Conservation (phyloP, 139 green algal genomes). For the Chlorella sp. region DNA sequence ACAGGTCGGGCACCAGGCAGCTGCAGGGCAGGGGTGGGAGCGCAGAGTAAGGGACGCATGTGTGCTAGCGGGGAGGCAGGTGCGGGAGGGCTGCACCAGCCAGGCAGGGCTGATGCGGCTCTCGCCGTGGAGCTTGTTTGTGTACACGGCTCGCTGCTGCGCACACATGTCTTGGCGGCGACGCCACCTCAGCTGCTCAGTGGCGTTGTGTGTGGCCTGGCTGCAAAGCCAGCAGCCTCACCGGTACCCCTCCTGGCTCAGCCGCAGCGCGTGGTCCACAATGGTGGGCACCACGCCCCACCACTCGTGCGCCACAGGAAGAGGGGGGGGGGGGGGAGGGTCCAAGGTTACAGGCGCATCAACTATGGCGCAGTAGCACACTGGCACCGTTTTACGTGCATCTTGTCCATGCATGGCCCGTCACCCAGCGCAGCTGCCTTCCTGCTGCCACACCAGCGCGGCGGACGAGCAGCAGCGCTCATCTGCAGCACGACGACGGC, state of each 20-base stretch:
- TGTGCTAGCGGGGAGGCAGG: too few species aligned
- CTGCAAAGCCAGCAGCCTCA: not conserved
- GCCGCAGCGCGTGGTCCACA: slow-evolving; percentile 9
- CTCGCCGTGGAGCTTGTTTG: too few species aligned
- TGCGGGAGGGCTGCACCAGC: too few species aligned
- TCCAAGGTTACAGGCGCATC: too few species aligned
- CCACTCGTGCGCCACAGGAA: slow-evolving; percentile 2
- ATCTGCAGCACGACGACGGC: slow-evolving; percentile 40
- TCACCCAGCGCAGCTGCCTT: not conserved
- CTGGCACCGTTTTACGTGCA: not conserved
- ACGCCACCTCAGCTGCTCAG: not conserved
- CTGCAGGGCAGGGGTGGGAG: slow-evolving; percentile 1
- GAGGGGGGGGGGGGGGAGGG: not conserved
- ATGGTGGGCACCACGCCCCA: slow-evolving; percentile 11
- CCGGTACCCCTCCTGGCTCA: slow-evolving; percentile 16
- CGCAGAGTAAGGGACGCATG: too few species aligned
- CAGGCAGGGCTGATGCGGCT: too few species aligned
- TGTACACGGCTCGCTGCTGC: not conserved
- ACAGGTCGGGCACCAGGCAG: slow-evolving; percentile 72
- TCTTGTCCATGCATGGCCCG: too few species aligned
- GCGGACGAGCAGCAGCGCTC: not conserved
- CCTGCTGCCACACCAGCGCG: too few species aligned
- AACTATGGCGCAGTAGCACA: not conserved
- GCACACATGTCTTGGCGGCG: not conserved
- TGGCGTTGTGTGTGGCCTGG: not conserved